Conservation (phyloP, 2,329 filamentous ascomycete species). For the Aspergillus uvarum region DNA sequence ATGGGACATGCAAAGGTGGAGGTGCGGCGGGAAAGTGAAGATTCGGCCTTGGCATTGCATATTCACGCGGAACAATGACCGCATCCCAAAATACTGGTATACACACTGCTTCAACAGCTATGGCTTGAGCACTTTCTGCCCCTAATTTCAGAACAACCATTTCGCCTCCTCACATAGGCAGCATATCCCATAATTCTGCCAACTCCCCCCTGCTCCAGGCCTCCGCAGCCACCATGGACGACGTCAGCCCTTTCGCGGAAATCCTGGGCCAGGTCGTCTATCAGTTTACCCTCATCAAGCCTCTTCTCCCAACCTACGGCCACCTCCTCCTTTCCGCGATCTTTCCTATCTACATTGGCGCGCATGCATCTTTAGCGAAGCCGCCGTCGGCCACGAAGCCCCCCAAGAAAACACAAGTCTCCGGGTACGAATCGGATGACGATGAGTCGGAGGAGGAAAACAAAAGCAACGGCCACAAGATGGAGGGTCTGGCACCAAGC, state of each 20-base stretch:
- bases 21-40: slow-evolving; percentile 16
- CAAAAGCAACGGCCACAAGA: slow-evolving; percentile 54
- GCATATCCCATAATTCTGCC: not conserved
- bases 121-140: slow-evolving; percentile 10
- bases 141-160: not conserved
- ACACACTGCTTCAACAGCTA: slow-evolving; percentile 1
- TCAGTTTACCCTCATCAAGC: slow-evolving; percentile 45
- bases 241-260: slow-evolving; percentile 39
- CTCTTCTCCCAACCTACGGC: slow-evolving; percentile 56
- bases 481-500: slow-evolving; percentile 68
- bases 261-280: slow-evolving; percentile 44
- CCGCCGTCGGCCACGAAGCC: slow-evolving; percentile 75
- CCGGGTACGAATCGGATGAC: slow-evolving; percentile 33
- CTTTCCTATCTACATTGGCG: slow-evolving; percentile 78
- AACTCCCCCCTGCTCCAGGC: slow-evolving; percentile 1
- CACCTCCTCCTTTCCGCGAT: slow-evolving; percentile 69
- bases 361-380: slow-evolving; percentile 79
- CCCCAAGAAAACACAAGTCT: slow-evolving; percentile 47
- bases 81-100: not conserved
- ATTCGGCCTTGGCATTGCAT: slow-evolving; percentile 25
- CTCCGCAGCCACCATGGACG: slow-evolving; percentile 28
- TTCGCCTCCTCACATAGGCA: not conserved
- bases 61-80: slow-evolving; percentile 1
- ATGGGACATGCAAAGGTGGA: slow-evolving; percentile 2
- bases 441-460: slow-evolving; percentile 56